A percentile compares a stretch with the other conserved stretches of the same genome.
Evolutionary conservation across 2,329 filamentous ascomycete genomes (phyloP).

Genomic region (Claviceps lovelessii): DNA sequence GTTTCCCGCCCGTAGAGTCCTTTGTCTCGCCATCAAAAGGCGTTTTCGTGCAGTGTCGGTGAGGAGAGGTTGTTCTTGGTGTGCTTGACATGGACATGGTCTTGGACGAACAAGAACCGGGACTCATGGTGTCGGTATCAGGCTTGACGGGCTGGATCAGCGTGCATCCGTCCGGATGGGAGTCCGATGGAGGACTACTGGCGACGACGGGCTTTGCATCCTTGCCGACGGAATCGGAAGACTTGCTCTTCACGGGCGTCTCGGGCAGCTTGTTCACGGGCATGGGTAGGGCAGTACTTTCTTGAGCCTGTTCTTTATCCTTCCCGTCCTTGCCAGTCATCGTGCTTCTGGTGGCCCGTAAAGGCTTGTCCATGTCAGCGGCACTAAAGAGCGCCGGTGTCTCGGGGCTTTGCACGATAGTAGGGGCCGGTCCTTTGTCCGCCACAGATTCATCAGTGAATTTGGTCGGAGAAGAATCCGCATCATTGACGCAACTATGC

Average conservation of each 20-base stretch:
- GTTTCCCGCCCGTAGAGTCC: not conserved
- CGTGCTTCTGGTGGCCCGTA: constrained; percentile 7
- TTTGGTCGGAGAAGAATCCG: not conserved
- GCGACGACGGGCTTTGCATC: not conserved
- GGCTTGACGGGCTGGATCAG: not conserved
- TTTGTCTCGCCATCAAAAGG: not conserved
- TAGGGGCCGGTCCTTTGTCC: not conserved
- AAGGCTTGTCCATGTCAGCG: not conserved
- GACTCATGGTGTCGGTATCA: not conserved
- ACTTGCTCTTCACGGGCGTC: not conserved
- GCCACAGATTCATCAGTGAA: not conserved
- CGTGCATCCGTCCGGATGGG: not conserved
- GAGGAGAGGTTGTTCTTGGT: not conserved
- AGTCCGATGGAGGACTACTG: not conserved
- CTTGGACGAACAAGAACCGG: constrained; percentile 1
- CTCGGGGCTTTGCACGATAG: not conserved
- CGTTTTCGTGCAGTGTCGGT: not conserved
- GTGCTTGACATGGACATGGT: constrained; percentile 2
- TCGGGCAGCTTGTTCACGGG: constrained; percentile 9
- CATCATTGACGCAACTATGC: not conserved
- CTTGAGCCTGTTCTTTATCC: constrained; percentile 18
- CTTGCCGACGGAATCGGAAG: not conserved
- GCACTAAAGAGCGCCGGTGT: not conserved
- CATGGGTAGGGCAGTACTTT: constrained; percentile 21
- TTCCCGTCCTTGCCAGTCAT: constrained; percentile 20